phyloP scores from a whole-genome alignment of 306 rosid genomes.

The Macrotyloma uniflorum region DNA sequence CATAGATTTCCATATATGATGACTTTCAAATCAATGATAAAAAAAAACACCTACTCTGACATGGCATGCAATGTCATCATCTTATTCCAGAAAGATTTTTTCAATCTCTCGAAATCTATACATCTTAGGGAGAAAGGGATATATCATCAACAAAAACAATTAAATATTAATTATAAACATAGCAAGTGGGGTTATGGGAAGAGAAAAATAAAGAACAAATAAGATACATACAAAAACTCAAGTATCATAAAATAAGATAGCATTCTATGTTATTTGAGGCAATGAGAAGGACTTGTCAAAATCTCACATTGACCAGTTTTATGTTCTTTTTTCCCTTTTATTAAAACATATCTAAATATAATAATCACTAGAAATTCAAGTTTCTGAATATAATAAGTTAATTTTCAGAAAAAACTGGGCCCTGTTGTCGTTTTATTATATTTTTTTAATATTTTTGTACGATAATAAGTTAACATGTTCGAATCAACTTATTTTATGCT shows the following conservation, averaged over 20 bases:
- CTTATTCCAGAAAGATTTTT: background rate
- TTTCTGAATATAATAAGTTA: too few species aligned
- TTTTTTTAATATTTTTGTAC: background rate
- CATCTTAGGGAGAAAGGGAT: background rate
- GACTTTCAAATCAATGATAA: conserved; percentile 11
- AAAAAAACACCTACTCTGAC: conserved; percentile 6
- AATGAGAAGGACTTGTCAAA: background rate
- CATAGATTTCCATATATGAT: conserved; percentile 1
- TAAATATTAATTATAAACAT: background rate
- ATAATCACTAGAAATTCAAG: background rate
- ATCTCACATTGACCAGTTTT: background rate
- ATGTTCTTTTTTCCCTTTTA: background rate
- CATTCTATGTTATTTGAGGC: background rate
- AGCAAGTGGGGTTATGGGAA: background rate
- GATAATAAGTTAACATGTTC: background rate
- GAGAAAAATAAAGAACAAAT: background rate
- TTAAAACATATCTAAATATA: background rate
- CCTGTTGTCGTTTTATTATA: background rate
- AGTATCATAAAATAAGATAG: background rate
- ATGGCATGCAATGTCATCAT: conserved; percentile 12
- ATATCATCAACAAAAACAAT: background rate
- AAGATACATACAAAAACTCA: background rate
- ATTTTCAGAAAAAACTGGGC: too few species aligned
- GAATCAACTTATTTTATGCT: background rate
- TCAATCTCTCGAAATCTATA: background rate